Percentiles rank a stretch among this genome's conserved stretches.
phyloP scores from a whole-genome alignment of 164 flowering plant genomes.

The Umbilicus rupestris region DNA sequence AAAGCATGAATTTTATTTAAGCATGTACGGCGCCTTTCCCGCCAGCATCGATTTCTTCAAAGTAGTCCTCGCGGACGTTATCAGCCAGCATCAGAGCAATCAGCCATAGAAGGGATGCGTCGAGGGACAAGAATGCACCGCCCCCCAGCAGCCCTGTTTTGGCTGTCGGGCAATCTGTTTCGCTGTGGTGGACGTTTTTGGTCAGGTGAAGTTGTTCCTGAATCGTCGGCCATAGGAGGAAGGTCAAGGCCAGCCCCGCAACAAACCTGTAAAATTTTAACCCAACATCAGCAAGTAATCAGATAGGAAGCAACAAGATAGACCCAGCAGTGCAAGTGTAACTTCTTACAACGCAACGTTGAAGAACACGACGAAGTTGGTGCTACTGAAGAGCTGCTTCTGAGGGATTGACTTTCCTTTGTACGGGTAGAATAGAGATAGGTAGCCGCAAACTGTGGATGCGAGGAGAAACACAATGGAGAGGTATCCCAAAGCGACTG shows the following conservation, averaged over 20 bases:
- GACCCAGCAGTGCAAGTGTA: neutral
- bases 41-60: constrained; percentile 17
- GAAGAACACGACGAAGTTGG: constrained; percentile 40
- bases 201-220: constrained; percentile 43
- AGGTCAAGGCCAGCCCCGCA: constrained; percentile 33
- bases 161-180: constrained; percentile 40
- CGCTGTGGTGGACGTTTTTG: constrained; percentile 25
- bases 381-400: constrained; percentile 43
- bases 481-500: constrained; percentile 43
- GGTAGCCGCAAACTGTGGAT: constrained; percentile 29
- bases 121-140: constrained; percentile 36
- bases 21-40: constrained; percentile 3
- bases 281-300: neutral
- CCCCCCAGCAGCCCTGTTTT: constrained; percentile 48
- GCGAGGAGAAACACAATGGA: constrained; percentile 32
- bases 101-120: constrained; percentile 35
- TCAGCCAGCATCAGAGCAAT: constrained; percentile 32
- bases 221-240: constrained; percentile 63
- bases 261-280: constrained; percentile 21
- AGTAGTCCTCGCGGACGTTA: constrained; percentile 32
- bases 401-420: constrained; percentile 48
- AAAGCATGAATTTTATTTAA: neutral
- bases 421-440: constrained; percentile 51
- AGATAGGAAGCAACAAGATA: too few species aligned
- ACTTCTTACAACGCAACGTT: constrained; percentile 53